Evolutionary conservation across 2,329 filamentous ascomycete genomes (phyloP).

Genomic region (Microdochium bolleyi): DNA sequence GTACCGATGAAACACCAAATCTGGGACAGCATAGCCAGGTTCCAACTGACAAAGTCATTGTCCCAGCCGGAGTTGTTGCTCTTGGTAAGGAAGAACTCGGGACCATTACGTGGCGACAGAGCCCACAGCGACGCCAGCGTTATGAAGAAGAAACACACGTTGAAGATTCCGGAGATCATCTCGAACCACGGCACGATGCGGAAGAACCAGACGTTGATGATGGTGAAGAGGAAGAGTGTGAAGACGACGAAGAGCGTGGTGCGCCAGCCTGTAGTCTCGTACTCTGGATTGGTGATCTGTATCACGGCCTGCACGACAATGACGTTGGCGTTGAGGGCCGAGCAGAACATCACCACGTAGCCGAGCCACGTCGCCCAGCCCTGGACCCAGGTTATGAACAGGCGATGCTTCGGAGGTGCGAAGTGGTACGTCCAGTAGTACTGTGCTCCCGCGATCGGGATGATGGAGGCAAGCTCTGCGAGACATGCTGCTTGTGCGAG

Average conservation of each 20-base stretch:
- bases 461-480: neutral
- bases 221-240: neutral
- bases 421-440: neutral
- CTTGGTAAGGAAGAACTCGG: conserved; percentile 1
- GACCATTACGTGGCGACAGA: conserved; percentile 4
- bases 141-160: conserved; percentile 4
- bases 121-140: conserved; percentile 4
- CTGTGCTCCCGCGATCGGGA: neutral
- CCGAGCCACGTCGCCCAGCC: conserved; percentile 1
- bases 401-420: neutral
- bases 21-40: neutral
- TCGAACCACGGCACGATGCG: conserved; percentile 3
- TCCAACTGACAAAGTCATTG: conserved; percentile 1
- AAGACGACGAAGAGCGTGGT: neutral
- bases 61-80: conserved; percentile 5
- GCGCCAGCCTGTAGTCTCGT: neutral
- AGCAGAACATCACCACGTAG: conserved; percentile 2
- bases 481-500: neutral
- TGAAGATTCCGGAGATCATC: conserved; percentile 2
- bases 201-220: conserved; percentile 2
- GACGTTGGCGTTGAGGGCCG: neutral
- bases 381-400: neutral
- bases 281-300: conserved; percentile 1
- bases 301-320: conserved; percentile 5
- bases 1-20: neutral